Conservation (phyloP, 2,329 filamentous ascomycete species). For the Verticillium klebahnii region DNA sequence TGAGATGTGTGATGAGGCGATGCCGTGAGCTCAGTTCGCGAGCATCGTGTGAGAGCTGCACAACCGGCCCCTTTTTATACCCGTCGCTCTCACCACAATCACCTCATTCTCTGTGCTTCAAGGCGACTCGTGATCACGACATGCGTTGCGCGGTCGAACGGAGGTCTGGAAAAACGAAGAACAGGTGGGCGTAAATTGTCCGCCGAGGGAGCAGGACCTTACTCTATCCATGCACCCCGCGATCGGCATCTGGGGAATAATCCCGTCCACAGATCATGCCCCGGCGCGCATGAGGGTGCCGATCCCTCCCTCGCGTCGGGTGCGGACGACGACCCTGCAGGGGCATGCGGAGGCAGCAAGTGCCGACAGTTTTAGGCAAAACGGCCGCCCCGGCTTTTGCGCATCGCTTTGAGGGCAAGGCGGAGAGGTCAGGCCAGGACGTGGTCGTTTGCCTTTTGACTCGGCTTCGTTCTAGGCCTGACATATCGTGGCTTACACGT, state of each 20-base stretch:
- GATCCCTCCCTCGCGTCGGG: background rate
- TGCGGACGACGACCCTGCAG: background rate
- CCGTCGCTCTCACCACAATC: no score
- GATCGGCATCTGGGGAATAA: background rate
- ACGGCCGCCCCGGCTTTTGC: background rate
- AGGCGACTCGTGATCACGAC: background rate
- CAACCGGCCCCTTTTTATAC: background rate
- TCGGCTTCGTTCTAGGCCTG: no score
- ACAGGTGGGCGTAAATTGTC: slow-evolving; percentile 9
- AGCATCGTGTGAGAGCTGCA: background rate
- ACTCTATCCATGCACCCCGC: background rate
- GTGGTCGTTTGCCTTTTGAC: no score
- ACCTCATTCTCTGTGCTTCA: background rate
- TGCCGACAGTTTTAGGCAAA: slow-evolving; percentile 25
- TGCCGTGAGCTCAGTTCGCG: background rate
- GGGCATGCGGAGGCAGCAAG: no score
- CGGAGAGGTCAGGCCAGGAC: no score
- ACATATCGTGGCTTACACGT: no score
- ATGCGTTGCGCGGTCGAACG: background rate
- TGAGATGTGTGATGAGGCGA: background rate
- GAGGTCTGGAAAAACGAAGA: background rate
- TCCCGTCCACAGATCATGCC: slow-evolving; percentile 4
- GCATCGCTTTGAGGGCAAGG: background rate
- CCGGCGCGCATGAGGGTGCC: background rate
- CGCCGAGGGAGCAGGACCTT: background rate